Evolutionary conservation across 768 basidiomycete genomes (phyloP).

Genomic region (Erythrobasidium yunnanense): DNA sequence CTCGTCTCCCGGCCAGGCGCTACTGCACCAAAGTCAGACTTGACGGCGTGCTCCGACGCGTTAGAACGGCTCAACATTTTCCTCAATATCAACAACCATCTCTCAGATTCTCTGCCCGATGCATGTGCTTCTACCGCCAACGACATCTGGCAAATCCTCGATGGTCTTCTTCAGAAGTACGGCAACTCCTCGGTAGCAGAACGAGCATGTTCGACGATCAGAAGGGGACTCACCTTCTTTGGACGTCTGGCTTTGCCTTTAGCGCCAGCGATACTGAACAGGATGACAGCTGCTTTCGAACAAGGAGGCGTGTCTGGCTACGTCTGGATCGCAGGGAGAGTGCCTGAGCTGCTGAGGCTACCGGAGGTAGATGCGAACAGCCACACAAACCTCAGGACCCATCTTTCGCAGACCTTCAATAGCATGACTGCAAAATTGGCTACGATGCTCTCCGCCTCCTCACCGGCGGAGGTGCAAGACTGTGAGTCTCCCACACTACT

Average conservation of each 20-base stretch:
- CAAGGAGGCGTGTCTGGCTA: constrained; percentile 70
- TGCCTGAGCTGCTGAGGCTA: constrained; percentile 56
- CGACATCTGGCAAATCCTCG: constrained; percentile 75
- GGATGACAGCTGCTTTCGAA: constrained; percentile 71
- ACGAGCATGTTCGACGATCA: constrained; percentile 67
- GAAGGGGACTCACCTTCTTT: constrained; percentile 75
- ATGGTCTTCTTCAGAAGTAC: constrained; percentile 65
- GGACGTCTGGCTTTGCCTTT: constrained; percentile 56
- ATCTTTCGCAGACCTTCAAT: constrained; percentile 62
- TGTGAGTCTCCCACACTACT: constrained; percentile 51
- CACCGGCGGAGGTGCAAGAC: constrained; percentile 70
- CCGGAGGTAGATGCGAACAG: constrained; percentile 60
- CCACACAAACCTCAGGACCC: constrained; percentile 45
- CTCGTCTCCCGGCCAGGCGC: constrained; percentile 48
- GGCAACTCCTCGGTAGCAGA: constrained; percentile 69
- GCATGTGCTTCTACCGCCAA: constrained; percentile 65
- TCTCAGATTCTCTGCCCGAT: constrained; percentile 68
- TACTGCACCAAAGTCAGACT: constrained; percentile 8
- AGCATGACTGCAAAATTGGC: constrained; percentile 62
- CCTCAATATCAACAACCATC: constrained; percentile 67
- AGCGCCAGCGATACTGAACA: constrained; percentile 57
- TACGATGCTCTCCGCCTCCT: constrained; percentile 55
- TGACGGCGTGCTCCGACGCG: constrained; percentile 50
- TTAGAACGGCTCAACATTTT: constrained; percentile 90
- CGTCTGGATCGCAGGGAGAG: constrained; percentile 71